Conservation (phyloP, 1,284 basidiomycete genomes). For the Ustilago vetiveriae region DNA sequence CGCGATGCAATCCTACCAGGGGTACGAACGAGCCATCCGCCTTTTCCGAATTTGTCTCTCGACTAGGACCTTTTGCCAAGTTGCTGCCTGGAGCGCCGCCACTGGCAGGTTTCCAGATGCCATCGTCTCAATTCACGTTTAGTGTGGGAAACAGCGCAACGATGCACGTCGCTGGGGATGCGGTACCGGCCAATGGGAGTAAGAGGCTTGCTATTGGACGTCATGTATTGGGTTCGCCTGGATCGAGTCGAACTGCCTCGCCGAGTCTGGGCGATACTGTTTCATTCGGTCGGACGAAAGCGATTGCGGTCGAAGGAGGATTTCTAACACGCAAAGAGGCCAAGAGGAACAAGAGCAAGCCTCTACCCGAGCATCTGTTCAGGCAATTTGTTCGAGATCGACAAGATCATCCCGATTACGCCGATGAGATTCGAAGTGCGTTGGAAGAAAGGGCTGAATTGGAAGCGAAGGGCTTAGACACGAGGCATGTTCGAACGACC, state of each 20-base stretch:
- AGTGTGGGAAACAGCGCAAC: constrained; percentile 32
- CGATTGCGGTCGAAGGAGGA: constrained; percentile 13
- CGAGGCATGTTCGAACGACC: constrained; percentile 3
- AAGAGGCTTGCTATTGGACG: constrained; percentile 14
- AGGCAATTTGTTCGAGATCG: constrained; percentile 20
- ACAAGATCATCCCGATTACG: constrained; percentile 17
- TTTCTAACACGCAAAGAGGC: constrained; percentile 31
- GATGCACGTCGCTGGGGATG: constrained; percentile 39
- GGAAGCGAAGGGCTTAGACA: constrained; percentile 10
- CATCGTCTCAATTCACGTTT: constrained; percentile 45
- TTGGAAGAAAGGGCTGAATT: constrained; percentile 18
- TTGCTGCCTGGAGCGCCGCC: constrained; percentile 30
- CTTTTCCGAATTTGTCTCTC: constrained; percentile 77
- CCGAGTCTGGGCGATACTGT: constrained; percentile 2
- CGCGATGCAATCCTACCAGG: constrained; percentile 71
- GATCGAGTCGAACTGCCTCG: constrained; percentile 12
- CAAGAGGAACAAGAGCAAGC: constrained; percentile 22
- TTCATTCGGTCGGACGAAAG: constrained; percentile 24
- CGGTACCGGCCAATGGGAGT: constrained; percentile 1
- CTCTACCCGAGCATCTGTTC: constrained; percentile 29
- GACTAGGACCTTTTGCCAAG: constrained; percentile 79
- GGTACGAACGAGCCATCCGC: constrained; percentile 75
- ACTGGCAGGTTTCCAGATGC: constrained; percentile 25
- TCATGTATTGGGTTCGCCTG: constrained; percentile 12
- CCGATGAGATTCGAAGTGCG: constrained; percentile 19